A percentile compares a stretch with the other conserved stretches of the same genome.
phyloP scores from a whole-genome alignment of 768 basidiomycete genomes.

The Suillus subluteus region DNA sequence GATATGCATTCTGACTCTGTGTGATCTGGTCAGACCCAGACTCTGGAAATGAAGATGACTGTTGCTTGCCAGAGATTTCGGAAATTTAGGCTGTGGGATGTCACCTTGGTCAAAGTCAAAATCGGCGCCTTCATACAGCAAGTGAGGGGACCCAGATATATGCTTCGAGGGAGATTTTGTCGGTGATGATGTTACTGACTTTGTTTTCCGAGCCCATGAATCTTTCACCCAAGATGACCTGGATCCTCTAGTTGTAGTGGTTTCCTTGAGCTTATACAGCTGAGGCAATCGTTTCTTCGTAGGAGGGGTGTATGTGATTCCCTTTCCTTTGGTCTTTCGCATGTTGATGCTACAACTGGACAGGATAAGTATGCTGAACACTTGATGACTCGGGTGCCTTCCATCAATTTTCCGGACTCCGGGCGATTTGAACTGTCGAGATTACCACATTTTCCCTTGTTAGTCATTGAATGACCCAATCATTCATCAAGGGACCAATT shows the following conservation, averaged over 20 bases:
- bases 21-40: background rate
- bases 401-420: no score
- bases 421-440: background rate
- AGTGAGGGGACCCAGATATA: background rate
- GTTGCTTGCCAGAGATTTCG: background rate
- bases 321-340: background rate
- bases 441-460: no score
- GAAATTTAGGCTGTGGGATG: background rate
- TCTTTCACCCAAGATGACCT: conserved; percentile 3
- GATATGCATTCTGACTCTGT: conserved; percentile 1
- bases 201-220: background rate
- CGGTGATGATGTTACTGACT: background rate
- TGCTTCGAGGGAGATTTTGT: conserved; percentile 1
- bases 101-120: conserved; percentile 4
- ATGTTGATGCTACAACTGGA: background rate
- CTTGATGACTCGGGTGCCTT: no score
- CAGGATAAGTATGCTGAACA: no score
- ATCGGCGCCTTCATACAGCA: background rate
- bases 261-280: conserved; percentile 1
- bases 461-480: no score
- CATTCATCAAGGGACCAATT: no score
- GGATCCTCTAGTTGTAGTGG: background rate
- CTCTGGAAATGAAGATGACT: background rate
- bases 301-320: background rate
- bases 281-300: background rate